Evolutionary conservation across 495 filamentous ascomycete genomes (phyloP).

Genomic region (Penicillium bovifimosum): DNA sequence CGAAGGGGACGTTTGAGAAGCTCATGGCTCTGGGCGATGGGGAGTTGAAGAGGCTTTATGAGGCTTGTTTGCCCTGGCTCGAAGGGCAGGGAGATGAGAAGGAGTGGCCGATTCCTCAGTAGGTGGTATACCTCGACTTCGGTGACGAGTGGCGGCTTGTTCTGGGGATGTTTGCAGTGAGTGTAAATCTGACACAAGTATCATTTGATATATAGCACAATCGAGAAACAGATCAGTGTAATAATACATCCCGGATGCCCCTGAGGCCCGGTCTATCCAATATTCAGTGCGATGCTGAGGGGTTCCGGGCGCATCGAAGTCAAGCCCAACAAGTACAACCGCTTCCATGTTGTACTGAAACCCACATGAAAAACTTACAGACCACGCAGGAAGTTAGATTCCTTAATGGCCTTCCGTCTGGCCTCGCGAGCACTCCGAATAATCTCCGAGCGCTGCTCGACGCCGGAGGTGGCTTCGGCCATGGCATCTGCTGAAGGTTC

Average conservation of each 20-base stretch:
- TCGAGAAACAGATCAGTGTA: constrained; percentile 23
- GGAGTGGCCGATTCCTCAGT: constrained; percentile 24
- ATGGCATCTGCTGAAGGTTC: constrained; percentile 23
- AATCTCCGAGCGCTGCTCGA: constrained; percentile 37
- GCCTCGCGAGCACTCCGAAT: constrained; percentile 62
- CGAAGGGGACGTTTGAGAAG: constrained; percentile 17
- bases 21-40: constrained; percentile 19
- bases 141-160: neutral
- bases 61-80: constrained; percentile 28
- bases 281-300: constrained; percentile 8
- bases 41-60: constrained; percentile 21
- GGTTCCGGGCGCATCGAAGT: neutral
- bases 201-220: constrained; percentile 30
- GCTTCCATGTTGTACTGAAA: constrained; percentile 8
- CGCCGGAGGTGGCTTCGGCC: constrained; percentile 30
- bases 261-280: constrained; percentile 4
- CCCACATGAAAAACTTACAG: constrained; percentile 47
- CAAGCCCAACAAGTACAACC: constrained; percentile 6
- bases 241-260: constrained; percentile 24
- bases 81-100: constrained; percentile 31
- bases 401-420: constrained; percentile 77
- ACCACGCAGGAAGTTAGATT: constrained; percentile 84
- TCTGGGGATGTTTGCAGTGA: neutral
- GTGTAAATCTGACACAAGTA: constrained; percentile 5
- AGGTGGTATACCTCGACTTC: neutral